Evolutionary conservation across 768 basidiomycete species (phyloP), one percentile per base, ranked within the genome.

Genomic region (Serendipita sp.): DNA sequence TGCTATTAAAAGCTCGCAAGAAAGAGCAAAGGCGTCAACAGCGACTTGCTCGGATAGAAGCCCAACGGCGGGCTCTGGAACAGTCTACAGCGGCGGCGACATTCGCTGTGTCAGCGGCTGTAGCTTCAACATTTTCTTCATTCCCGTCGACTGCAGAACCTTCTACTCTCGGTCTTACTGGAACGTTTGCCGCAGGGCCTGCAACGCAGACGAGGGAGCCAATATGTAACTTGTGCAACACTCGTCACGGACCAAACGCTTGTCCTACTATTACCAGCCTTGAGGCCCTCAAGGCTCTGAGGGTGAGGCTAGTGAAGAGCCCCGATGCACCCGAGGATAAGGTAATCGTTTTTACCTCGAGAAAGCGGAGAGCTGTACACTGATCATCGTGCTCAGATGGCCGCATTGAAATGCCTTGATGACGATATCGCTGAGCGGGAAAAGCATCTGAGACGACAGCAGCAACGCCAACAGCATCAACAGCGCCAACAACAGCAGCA

Each of bases 341-440:
- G 56, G 56, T 35, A 10, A 30, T 24, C 11, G 30, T 30, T 60
- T 7, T 32, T 5, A 51, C 5, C 30, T n/a, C 5, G n/a, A n/a
- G 48, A 7, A 5, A 41, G 5, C 38, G 38, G 5, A 7, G 7
- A 18, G n/a, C 48, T 7, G 7, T 51, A 8, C 30, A n/a, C 30
- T 18, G 18, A 18, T n/a, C n/a, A 7, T 32, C 1, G 48, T 51
- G 48, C 48, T 51, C 24, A 51, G 48, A 51, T 51, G 48, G 48
- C 48, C 8, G 56, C 56, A 28, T 10, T 60, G 24, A n/a, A 24
- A 35, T 24, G 16, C 8, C 18, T 60, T 37, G 56, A 60, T n/a
- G 56, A 24, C 13, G 56, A 60, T 60, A 60, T 60, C 34, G 56
- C 56, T 28, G 56, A 60, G 34, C 56, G 56, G 32, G 56, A 60